Evolutionary conservation across 1,284 basidiomycete genomes (phyloP).

Genomic region (Fomitopsis pinicola): DNA sequence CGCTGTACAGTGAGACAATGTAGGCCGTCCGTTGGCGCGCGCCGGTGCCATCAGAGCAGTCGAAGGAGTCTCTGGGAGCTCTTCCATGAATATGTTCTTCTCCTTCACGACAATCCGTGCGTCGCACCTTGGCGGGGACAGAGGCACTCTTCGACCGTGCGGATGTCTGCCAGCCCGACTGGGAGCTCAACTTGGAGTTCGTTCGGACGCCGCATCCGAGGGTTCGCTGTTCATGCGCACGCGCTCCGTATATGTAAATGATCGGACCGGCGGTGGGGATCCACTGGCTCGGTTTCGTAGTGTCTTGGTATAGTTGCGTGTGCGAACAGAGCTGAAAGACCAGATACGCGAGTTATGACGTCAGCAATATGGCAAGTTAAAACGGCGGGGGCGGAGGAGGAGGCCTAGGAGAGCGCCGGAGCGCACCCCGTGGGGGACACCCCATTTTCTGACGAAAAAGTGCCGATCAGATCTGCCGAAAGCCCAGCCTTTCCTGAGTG

Average conservation of each 20-base stretch:
- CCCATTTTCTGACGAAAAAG: too few relatives aligned
- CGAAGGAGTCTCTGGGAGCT: slow-evolving; percentile 17
- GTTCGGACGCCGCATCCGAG: slow-evolving; percentile 13
- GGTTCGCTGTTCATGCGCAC: slow-evolving; percentile 19
- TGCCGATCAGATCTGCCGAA: too few relatives aligned
- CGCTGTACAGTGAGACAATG: too few relatives aligned
- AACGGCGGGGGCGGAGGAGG: too few relatives aligned
- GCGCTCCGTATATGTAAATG: slow-evolving; percentile 18
- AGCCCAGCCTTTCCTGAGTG: too few relatives aligned
- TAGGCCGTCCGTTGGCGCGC: too few relatives aligned
- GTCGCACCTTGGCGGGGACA: neutral
- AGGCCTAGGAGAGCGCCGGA: too few relatives aligned
- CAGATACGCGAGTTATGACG: slow-evolving; percentile 50
- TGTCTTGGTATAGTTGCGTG: slow-evolving; percentile 71
- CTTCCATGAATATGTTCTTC: slow-evolving; percentile 11
- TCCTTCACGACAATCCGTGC: neutral
- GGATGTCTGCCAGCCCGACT: slow-evolving; percentile 8
- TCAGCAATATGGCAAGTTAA: neutral
- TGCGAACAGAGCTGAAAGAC: slow-evolving; percentile 90
- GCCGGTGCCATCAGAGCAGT: too few relatives aligned
- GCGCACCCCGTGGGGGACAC: too few relatives aligned
- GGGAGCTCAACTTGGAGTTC: slow-evolving; percentile 3
- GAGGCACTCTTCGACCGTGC: neutral
- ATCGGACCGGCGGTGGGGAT: slow-evolving; percentile 23
- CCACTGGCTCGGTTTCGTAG: slow-evolving; percentile 33